Base-by-base conservation (phyloP, 495 filamentous ascomycete genomes). In the Thozetella sp. region DNA sequence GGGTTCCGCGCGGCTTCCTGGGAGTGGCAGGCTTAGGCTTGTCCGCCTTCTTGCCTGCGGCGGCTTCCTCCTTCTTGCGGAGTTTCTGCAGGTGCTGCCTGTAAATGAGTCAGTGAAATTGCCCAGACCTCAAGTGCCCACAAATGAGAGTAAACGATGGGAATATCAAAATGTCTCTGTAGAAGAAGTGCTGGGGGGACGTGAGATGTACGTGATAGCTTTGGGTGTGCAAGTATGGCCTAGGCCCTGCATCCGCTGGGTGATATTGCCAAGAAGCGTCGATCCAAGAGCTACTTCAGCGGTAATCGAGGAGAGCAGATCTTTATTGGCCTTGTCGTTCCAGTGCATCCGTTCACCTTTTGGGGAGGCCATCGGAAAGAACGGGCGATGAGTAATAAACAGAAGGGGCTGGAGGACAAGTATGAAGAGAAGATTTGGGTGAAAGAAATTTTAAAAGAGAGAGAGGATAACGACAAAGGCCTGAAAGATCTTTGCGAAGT, bases 71-170 rank as follows among this genome's bases (percentile, higher is more conserved):
- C 62, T 76, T 76, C 45, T 68, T 70, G 6, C 71, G 67, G 0
- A 77, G 66, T 55, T 77, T 77, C 53, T 77, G 74, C 0, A 77
- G 61, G 10, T 77, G 74, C 65, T 77, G 74, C 23, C 74, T 76
- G 51, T 69, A 22, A 53, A 19, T 51, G 20, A 34, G 62, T 67
- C 60, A 71, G 67, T 25, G 22, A 54, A 12, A 12, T 57, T 37
- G 15, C 3, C 43, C 3, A 22, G 1, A n/a, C 1, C 34, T n/a
- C 15, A 20, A 24, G 34, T 24, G 13, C 17, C 25, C 10, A 10
- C n/a, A 46, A 48, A 55, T 19, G 24, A 24, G 12, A 37, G 27
- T 26, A 22, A 55, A 40, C 19, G 24, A 23, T 13, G 52, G 54
- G 26, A 50, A 60, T 43, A 56, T 58, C 22, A 30, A 23, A 25